phyloP scores from a whole-genome alignment of 208 protist genomes.

The Crithidia thermophila region DNA sequence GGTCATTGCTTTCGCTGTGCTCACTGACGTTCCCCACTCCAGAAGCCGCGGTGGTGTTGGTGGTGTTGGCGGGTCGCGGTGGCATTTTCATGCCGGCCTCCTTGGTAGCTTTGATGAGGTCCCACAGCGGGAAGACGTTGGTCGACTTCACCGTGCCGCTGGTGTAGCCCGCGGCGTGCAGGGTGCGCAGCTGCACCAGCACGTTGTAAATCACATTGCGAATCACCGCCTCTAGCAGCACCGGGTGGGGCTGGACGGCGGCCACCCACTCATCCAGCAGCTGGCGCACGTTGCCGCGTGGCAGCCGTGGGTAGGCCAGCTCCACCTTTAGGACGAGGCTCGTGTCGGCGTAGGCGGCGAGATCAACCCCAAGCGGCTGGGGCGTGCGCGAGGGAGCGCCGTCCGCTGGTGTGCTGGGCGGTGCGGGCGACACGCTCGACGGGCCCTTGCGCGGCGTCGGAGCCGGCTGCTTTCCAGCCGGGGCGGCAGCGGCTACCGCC shows the following conservation, averaged over 20 bases:
- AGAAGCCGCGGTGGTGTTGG: not conserved
- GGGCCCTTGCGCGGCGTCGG: not conserved
- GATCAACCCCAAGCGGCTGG: constrained; percentile 24
- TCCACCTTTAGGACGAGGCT: constrained; percentile 41
- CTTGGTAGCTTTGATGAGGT: constrained; percentile 39
- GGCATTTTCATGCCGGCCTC: constrained; percentile 24
- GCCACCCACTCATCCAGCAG: constrained; percentile 49
- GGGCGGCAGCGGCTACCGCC: not conserved
- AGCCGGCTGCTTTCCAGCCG: not conserved
- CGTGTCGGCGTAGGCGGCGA: constrained; percentile 15
- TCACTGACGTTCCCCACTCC: not conserved
- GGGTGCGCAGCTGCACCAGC: constrained; percentile 47
- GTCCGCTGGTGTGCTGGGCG: not conserved
- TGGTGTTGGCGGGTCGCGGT: not conserved
- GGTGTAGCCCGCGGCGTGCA: constrained; percentile 53
- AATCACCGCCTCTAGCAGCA: constrained; percentile 62
- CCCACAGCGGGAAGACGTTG: constrained; percentile 65
- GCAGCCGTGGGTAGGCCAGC: constrained; percentile 53
- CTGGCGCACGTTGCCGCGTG: constrained; percentile 56
- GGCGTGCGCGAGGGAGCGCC: not conserved
- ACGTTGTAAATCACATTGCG: constrained; percentile 66
- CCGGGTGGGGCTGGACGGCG: constrained; percentile 29
- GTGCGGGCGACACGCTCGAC: not conserved
- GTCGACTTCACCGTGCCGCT: constrained; percentile 76
- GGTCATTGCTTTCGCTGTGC: too few relatives aligned